Evolutionary conservation across 139 green algal genomes (phyloP).

Genomic region (Dunaliella sp.): DNA sequence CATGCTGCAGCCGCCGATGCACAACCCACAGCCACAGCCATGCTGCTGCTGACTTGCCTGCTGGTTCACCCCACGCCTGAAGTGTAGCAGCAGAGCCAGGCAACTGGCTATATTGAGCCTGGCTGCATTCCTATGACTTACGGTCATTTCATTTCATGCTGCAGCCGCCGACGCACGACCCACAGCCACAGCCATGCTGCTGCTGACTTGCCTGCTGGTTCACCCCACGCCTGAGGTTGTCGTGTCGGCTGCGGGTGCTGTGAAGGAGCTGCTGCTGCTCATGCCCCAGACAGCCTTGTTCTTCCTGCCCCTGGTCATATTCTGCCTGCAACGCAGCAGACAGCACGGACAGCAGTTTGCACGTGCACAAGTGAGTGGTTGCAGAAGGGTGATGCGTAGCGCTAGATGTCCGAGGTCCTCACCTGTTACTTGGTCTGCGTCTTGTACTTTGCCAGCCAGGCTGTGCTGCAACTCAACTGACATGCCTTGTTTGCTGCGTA

Average conservation of each 20-base stretch:
- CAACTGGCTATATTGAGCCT: no score
- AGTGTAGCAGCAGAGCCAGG: slow-evolving; percentile 16
- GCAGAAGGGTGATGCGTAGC: no score
- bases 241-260: slow-evolving; percentile 13
- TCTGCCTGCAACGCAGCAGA: slow-evolving; percentile 13
- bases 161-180: not conserved
- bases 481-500: no score
- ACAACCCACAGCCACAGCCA: slow-evolving; percentile 1
- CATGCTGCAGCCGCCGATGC: not conserved
- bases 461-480: no score
- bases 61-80: slow-evolving; percentile 20
- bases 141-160: no score
- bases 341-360: no score
- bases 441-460: no score
- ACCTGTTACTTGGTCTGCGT: no score
- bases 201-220: slow-evolving; percentile 24
- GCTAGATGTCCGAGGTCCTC: no score
- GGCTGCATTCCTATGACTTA: no score
- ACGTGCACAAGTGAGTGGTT: no score
- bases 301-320: slow-evolving; percentile 35
- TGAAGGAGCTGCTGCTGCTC: slow-evolving; percentile 29
- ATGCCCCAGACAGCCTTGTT: slow-evolving; percentile 25
- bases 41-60: slow-evolving; percentile 18
- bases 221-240: slow-evolving; percentile 16
- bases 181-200: slow-evolving; percentile 1